Evolutionary conservation across 306 rosid species (phyloP).

Genomic region (Vigna angularis): DNA sequence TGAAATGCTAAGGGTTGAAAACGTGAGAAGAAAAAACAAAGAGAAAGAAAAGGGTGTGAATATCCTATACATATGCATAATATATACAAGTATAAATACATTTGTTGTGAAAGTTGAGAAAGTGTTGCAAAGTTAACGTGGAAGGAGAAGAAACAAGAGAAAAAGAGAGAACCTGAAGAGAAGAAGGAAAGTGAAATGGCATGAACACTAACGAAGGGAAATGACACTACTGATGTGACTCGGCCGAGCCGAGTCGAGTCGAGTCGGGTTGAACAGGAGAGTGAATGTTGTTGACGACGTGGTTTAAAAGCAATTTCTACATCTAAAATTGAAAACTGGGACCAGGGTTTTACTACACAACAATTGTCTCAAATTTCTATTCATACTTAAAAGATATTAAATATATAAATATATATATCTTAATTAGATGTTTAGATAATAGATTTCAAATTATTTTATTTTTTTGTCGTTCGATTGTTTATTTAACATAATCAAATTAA

Average conservation of each 20-base stretch:
- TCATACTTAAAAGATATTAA: background rate
- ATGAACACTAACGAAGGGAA: slow-evolving; percentile 16
- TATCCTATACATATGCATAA: slow-evolving; percentile 12
- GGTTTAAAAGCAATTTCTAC: background rate
- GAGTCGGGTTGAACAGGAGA: background rate
- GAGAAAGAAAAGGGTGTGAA: slow-evolving; percentile 56
- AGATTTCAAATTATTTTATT: too few species aligned
- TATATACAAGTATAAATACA: background rate
- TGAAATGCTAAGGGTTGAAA: slow-evolving; percentile 54
- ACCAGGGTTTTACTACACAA: background rate
- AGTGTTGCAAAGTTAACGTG: slow-evolving; percentile 17
- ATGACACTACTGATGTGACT: background rate
- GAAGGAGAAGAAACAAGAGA: background rate
- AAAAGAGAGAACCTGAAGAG: slow-evolving; percentile 49
- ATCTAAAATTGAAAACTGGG: background rate
- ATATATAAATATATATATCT: too few species aligned
- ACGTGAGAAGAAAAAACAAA: background rate
- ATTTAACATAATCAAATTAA: too few species aligned
- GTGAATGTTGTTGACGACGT: background rate
- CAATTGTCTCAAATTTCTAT: background rate
- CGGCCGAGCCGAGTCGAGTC: background rate
- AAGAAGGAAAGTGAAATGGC: slow-evolving; percentile 40
- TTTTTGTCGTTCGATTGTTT: too few species aligned
- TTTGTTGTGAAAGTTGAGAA: slow-evolving; percentile 40
- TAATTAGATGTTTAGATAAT: too few species aligned